phyloP scores from a whole-genome alignment of 352 stramenopile species.

The Globisporangium canariense region DNA sequence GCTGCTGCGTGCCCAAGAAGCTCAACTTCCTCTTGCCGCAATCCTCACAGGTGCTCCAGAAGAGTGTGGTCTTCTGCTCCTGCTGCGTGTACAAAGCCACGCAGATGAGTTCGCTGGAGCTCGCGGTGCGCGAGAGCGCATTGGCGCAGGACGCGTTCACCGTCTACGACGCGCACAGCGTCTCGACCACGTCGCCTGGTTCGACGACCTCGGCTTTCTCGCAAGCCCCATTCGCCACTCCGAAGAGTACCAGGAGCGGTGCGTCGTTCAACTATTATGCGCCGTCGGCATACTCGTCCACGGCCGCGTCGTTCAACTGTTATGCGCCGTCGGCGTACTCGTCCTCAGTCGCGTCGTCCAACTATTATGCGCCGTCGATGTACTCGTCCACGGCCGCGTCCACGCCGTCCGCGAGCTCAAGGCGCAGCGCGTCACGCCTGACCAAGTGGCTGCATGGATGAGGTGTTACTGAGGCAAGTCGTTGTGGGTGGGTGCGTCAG shows the following conservation, averaged over 20 bases:
- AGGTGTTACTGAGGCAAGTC: neutral
- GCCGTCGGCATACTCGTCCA: neutral
- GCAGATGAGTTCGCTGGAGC: slow-evolving; percentile 18
- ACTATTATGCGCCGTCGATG: neutral
- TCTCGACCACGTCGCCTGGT: neutral
- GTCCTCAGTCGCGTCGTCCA: neutral
- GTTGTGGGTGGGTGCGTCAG: neutral
- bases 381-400: neutral
- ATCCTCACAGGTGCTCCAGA: slow-evolving; percentile 16
- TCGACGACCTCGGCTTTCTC: neutral
- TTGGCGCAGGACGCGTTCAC: slow-evolving; percentile 19
- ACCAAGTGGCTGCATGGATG: neutral
- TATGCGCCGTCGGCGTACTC: neutral
- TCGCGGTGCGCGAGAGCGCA: slow-evolving; percentile 26
- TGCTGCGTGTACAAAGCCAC: slow-evolving; percentile 22
- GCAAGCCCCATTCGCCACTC: neutral
- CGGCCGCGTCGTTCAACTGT: neutral
- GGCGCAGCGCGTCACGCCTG: neutral
- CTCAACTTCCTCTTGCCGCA: slow-evolving; percentile 7
- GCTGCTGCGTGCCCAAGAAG: slow-evolving; percentile 15
- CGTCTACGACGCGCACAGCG: slow-evolving; percentile 14
- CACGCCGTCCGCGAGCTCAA: neutral
- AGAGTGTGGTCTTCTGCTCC: slow-evolving; percentile 27
- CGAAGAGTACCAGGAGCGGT: neutral
- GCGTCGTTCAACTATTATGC: neutral